Conservation (phyloP, 2,329 filamentous ascomycete species). For the Sclerotinia nivalis region DNA sequence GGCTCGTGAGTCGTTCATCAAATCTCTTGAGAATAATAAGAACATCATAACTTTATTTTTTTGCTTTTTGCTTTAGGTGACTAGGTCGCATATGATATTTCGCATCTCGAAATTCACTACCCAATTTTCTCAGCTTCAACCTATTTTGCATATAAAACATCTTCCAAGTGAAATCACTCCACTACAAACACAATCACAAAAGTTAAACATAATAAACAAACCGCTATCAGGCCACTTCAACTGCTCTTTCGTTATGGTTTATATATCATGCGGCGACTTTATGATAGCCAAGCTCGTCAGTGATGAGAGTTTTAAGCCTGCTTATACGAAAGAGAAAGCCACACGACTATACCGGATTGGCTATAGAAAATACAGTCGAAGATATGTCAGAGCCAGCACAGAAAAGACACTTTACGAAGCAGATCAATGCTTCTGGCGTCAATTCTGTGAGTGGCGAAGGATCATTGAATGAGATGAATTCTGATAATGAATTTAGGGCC, state of each 20-base stretch:
- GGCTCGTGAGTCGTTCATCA: background rate
- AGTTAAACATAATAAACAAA: background rate
- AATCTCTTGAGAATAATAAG: background rate
- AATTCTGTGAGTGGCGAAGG: background rate
- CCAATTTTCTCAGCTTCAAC: background rate
- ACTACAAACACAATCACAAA: background rate
- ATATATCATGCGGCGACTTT: slow-evolving; percentile 2
- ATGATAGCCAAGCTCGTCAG: slow-evolving; percentile 6
- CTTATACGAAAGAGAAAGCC: slow-evolving; percentile 6
- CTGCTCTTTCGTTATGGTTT: background rate
- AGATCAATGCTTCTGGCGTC: slow-evolving; percentile 15
- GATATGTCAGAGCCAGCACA: background rate
- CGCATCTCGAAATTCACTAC: background rate
- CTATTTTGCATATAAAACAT: background rate
- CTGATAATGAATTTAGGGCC: slow-evolving; percentile 10
- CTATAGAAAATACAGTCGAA: slow-evolving; percentile 6
- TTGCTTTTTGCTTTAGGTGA: background rate
- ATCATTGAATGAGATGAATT: background rate
- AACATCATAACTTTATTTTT: background rate
- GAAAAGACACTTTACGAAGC: background rate
- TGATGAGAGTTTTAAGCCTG: background rate
- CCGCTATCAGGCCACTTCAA: background rate
- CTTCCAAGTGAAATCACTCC: background rate
- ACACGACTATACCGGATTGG: background rate
- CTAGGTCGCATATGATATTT: background rate